Evolutionary conservation across 176 grass and related monocot species (phyloP).

Genomic region (Phoenix dactylifera): DNA sequence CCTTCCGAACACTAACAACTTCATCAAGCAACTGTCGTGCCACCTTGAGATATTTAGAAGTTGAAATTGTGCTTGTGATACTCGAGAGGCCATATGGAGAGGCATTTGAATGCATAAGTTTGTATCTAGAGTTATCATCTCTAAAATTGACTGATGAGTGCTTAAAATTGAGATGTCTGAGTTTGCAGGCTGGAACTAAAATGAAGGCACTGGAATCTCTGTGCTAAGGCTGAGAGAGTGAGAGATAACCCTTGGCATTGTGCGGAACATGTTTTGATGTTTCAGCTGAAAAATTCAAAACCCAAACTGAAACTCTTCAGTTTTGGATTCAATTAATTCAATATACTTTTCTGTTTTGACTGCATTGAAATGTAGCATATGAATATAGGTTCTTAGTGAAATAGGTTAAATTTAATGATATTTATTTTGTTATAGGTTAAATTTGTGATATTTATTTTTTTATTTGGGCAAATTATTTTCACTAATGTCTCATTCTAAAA

Average conservation of each 20-base stretch:
- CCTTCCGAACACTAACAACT: slow-evolving; percentile 71
- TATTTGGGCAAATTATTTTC: no score
- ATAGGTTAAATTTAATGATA: no score
- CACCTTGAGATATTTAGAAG: slow-evolving; percentile 81
- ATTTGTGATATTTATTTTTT: no score
- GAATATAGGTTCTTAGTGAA: no score
- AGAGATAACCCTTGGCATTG: slow-evolving; percentile 71
- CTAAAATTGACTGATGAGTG: slow-evolving; percentile 47
- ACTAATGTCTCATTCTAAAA: no score
- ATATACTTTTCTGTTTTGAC: no score
- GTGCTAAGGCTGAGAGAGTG: slow-evolving; percentile 84
- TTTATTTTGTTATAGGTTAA: no score
- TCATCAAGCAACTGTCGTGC: slow-evolving; percentile 92
- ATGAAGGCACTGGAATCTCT: slow-evolving; percentile 56
- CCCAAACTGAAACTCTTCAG: no score
- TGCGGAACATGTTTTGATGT: no score
- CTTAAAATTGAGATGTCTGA: slow-evolving; percentile 30
- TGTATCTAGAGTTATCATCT: slow-evolving; percentile 38
- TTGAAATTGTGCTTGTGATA: slow-evolving; percentile 30
- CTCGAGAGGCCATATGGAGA: slow-evolving; percentile 12
- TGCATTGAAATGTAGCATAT: no score
- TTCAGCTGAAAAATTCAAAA: no score
- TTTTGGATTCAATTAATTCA: no score
- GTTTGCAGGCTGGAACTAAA: slow-evolving; percentile 57
- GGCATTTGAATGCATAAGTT: slow-evolving; percentile 42